Percentiles rank a stretch among this genome's conserved stretches.
Evolutionary conservation across 352 stramenopile species (phyloP).

Genomic region (Pythium myriotylum): DNA sequence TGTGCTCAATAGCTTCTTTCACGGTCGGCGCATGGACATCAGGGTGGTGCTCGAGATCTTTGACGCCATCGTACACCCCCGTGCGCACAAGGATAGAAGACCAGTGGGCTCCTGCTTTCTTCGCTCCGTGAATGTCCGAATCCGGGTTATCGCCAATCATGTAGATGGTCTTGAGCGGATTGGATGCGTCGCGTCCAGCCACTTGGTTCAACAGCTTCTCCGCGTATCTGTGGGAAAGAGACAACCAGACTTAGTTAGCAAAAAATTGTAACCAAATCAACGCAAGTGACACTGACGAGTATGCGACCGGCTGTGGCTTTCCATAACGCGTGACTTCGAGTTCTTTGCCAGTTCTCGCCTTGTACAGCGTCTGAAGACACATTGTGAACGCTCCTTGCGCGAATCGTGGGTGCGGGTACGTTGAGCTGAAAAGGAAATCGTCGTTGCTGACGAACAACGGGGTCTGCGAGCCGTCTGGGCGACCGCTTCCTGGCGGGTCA

Average conservation of each 20-base stretch:
- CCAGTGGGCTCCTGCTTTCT: constrained; percentile 82
- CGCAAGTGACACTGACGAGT: constrained; percentile 53
- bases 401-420: constrained; percentile 80
- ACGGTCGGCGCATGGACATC: constrained; percentile 68
- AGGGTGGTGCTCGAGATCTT: constrained; percentile 58
- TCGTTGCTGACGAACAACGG: constrained; percentile 88
- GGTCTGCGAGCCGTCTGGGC: constrained; percentile 58
- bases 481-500: constrained; percentile 64
- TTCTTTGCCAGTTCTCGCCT: constrained; percentile 61
- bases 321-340: constrained; percentile 80
- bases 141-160: constrained; percentile 89
- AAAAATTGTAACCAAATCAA: background rate
- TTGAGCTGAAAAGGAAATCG: constrained; percentile 88
- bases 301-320: constrained; percentile 83
- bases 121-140: constrained; percentile 86
- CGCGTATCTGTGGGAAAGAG: constrained; percentile 45
- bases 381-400: constrained; percentile 83
- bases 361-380: constrained; percentile 75
- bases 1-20: constrained; percentile 73
- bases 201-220: constrained; percentile 69
- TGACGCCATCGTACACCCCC: constrained; percentile 75
- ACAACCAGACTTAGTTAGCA: background rate
- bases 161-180: constrained; percentile 68
- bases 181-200: constrained; percentile 34
- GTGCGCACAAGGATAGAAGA: constrained; percentile 89